These are phyloP conservation scores for Ceratocystis huliohia DNA, from an alignment of 2,329 filamentous ascomycete genomes.

Conservation along the genomic window DNA sequence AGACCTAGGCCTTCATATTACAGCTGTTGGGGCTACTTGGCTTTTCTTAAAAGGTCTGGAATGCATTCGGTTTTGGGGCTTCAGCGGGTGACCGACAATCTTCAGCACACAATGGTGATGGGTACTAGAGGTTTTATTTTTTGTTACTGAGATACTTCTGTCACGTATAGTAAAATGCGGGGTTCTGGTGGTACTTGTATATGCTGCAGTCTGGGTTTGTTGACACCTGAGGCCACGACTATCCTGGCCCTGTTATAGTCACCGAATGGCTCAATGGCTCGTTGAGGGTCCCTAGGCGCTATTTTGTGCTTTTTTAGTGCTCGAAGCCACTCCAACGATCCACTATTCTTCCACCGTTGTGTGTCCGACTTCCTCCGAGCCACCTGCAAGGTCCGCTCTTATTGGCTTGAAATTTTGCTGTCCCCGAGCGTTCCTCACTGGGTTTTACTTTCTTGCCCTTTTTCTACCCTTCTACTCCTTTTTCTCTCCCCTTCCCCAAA, in stretches of 20 bases:
- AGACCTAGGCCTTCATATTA: too few species aligned
- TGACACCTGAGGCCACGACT: constrained; percentile 21
- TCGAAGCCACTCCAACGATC: constrained; percentile 18
- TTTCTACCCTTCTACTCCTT: constrained; percentile 21
- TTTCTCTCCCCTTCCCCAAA: constrained; percentile 22
- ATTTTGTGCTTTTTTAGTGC: constrained; percentile 17
- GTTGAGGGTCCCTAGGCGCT: constrained; percentile 8
- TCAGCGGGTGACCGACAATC: constrained; percentile 4
- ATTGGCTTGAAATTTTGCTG: constrained; percentile 22
- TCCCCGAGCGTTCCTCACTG: constrained; percentile 22
- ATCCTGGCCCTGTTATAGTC: constrained; percentile 1
- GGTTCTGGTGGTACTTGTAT: constrained; percentile 17
- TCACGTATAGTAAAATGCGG: constrained; percentile 18
- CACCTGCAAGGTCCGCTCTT: constrained; percentile 19
- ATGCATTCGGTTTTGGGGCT: background rate
- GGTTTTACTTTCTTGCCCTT: constrained; percentile 20
- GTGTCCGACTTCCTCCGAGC: constrained; percentile 22
- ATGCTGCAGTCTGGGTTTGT: constrained; percentile 15
- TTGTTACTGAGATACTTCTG: constrained; percentile 19
- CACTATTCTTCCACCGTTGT: constrained; percentile 21
- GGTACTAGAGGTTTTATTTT: constrained; percentile 2
- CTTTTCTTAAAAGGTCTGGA: background rate
- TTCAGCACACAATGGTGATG: constrained; percentile 5
- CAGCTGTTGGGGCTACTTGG: too few species aligned
- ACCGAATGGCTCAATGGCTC: background rate